These are phyloP conservation scores for Fusarium keratoplasticum DNA, from an alignment of 2,329 filamentous ascomycete species.

Conservation along the genomic window DNA sequence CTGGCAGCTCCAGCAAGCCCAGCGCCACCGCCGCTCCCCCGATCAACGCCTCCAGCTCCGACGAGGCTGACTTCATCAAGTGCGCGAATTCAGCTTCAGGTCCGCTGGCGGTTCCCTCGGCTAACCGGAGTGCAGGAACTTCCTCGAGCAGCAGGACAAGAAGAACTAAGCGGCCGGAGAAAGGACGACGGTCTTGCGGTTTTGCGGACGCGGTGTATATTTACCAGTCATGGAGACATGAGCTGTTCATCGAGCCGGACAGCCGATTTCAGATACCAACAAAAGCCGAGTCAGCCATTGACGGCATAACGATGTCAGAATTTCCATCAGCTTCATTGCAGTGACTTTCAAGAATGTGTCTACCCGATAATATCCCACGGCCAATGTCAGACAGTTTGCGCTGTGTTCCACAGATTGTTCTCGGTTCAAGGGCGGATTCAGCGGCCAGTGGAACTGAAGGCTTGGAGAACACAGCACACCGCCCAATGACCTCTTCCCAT, in stretches of 20 bases:
- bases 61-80: conserved; percentile 75
- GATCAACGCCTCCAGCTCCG: conserved; percentile 71
- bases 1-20: conserved; percentile 59
- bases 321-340: not conserved
- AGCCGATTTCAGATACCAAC: conserved; percentile 43
- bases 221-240: conserved; percentile 44
- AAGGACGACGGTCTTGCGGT: conserved; percentile 32
- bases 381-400: not conserved
- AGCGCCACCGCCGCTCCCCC: conserved; percentile 62
- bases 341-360: conserved; percentile 23
- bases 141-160: conserved; percentile 56
- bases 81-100: conserved; percentile 54
- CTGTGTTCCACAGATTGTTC: not conserved
- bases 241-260: conserved; percentile 39
- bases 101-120: conserved; percentile 1
- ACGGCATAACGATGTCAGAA: conserved; percentile 31
- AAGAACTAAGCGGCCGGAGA: conserved; percentile 49
- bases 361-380: not conserved
- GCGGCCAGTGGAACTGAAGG: not conserved
- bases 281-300: conserved; percentile 38
- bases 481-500: not conserved
- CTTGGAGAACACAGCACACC: not conserved
- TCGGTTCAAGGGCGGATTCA: not conserved
- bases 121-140: conserved; percentile 51
- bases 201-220: conserved; percentile 51